Base-by-base conservation (phyloP, 2,329 filamentous ascomycete genomes). In the Sporothrix brunneoviolacea region DNA sequence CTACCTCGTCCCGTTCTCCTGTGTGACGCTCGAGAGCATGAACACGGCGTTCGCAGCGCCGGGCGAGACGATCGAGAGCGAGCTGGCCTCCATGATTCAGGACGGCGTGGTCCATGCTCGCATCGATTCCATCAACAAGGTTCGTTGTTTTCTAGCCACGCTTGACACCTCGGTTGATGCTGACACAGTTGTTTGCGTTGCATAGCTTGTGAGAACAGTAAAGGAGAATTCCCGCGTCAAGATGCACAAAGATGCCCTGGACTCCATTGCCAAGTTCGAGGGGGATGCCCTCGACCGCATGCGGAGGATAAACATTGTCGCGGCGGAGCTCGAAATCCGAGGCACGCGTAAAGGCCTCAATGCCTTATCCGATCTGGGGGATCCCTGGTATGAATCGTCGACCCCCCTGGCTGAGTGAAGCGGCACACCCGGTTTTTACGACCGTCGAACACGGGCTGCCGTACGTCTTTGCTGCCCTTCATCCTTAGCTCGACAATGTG, bases 1-100 rank as follows among this genome's bases (percentile, higher is more conserved):
- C 62, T 97, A 96, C 68, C 86, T 95, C 60, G 77, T 88, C 21
- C 91, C 93, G 0, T 98, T 95, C 66, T 94, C 86, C 37, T 84
- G 84, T 57, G 89, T 96, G 54, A 91, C 86, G 0, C 73, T 97
- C 4, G 77, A 84, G 18, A 89, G 82, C 54, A 80, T 98, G 73
- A 82, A 86, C 8, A 73, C 77, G 32, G 84, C 88, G 2, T 97
- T 98, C 65, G 82, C 81, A 0, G 70, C 75, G 3, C 71, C 79
- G 0, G 78, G 77, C 4, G 70, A 75, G 54, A 75, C 78, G 4
- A 82, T 91, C 41, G 83, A 90, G 60, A 70, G 75, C 21, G 93
- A 98, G 67, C 73, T 97, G 28, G 77, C 86, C 24, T 65, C 67
- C 1, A 86, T 97, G 80, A 96, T 98, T 59, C 75, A 83, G 46